phyloP scores from a whole-genome alignment of 805 yeast species.

The Wickerhamiella parazyma region DNA sequence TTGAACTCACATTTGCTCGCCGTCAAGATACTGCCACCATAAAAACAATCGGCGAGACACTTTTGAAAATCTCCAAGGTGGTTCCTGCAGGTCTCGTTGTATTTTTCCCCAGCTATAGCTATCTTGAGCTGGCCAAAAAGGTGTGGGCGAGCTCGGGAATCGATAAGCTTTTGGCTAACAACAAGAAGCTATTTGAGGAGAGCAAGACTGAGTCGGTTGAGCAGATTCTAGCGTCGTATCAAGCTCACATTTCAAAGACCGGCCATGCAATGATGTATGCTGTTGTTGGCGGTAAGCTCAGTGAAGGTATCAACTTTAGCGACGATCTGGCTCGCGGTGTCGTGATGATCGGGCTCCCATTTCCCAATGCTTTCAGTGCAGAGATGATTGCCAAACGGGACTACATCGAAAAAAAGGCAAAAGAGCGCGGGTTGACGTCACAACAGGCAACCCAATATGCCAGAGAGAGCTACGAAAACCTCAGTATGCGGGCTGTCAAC shows the following conservation, averaged over 20 bases:
- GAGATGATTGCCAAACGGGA: slow-evolving; percentile 61
- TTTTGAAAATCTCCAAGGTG: slow-evolving; percentile 30
- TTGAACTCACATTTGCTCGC: slow-evolving; percentile 54
- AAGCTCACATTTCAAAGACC: slow-evolving; percentile 27
- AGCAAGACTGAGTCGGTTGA: slow-evolving; percentile 34
- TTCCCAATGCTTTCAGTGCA: slow-evolving; percentile 71
- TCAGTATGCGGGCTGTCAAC: slow-evolving; percentile 83
- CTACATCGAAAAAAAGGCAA: slow-evolving; percentile 43
- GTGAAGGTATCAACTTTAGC: slow-evolving; percentile 87
- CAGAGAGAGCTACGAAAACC: slow-evolving; percentile 54
- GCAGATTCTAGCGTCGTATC: slow-evolving; percentile 37
- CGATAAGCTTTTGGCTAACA: slow-evolving; percentile 22
- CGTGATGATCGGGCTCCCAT: slow-evolving; percentile 77
- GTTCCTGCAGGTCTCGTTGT: slow-evolving; percentile 69
- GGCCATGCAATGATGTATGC: slow-evolving; percentile 60
- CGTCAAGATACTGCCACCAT: slow-evolving; percentile 39
- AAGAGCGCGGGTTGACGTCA: slow-evolving; percentile 34
- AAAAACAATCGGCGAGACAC: slow-evolving; percentile 34
- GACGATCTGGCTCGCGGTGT: slow-evolving; percentile 82
- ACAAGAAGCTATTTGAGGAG: slow-evolving; percentile 39
- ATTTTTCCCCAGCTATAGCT: slow-evolving; percentile 76
- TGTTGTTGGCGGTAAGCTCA: slow-evolving; percentile 84
- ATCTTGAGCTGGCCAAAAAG: slow-evolving; percentile 37
- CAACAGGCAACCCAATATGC: slow-evolving; percentile 31
- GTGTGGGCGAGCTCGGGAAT: slow-evolving; percentile 36